Evolutionary conservation across 495 filamentous ascomycete genomes (phyloP), one percentile per base, ranked within the genome.

Genomic region (Thermochaetoides thermophila): DNA sequence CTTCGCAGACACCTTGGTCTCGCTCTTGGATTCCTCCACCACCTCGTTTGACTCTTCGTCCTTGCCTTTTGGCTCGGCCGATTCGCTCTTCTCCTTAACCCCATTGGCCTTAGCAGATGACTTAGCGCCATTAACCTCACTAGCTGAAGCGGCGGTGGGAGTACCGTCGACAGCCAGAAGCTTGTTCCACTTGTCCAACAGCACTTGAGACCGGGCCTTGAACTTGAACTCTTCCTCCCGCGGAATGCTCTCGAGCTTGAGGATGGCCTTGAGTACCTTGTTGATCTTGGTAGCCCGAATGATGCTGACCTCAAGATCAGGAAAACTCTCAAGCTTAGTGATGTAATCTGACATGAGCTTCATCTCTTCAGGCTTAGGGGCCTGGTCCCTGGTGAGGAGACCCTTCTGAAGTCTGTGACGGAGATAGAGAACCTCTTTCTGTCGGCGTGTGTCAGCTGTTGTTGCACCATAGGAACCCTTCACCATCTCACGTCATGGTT

Each of bases 321-420:
- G 59, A 46, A 79, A 74, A 3, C 58, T 70, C 52, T 95, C 86
- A 4, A 95, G 68, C 50, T 85, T 84, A 17, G 60, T 67, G 29
- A 93, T 64, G 52, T 76, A 85, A 12, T 75, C 72, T 6, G 78
- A 75, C 83, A 94, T 91, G 8, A 55, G 45, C 20, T 69, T 69
- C 85, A 92, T 92, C 52, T 91, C 86, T n/a, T 84, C 78, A 39
- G 79, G 78, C 57, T 84, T 78, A 12, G 86, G 86, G 15, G 73
- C 68, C 32, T 74, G 69, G 37, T 92, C 84, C 12, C 78, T 68
- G 11, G 78, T 79, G 13, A 95, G 71, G 43, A 95, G 81, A 0
- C 83, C 86, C 50, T 86, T 85, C 50, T 95, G 86, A 14, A 95
- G 74, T 50, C 80, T 78, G 59, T 95, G 84, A 31, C 86, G 77